Evolutionary conservation across 2,329 filamentous ascomycete genomes (phyloP).

Genomic region (Macrophomina phaseolina): DNA sequence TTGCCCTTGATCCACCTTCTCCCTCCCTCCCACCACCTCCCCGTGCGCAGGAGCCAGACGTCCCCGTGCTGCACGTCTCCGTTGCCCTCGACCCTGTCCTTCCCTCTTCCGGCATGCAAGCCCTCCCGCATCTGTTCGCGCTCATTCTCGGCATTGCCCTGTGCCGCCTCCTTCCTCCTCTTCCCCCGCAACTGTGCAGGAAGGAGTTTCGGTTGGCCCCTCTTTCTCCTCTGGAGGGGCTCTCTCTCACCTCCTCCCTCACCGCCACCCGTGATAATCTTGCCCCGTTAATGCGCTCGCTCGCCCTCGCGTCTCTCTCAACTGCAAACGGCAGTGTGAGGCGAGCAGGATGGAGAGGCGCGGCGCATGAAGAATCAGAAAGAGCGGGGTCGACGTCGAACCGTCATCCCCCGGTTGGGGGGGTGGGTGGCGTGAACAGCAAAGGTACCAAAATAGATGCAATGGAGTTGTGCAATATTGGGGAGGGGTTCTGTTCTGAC

Average conservation of each 20-base stretch:
- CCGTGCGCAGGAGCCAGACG: not conserved
- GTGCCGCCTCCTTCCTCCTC: not conserved
- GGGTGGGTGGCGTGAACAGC: too few relatives aligned
- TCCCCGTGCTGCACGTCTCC: not conserved
- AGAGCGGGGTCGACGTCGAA: too few relatives aligned
- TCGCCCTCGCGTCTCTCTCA: too few relatives aligned
- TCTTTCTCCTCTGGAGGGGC: not conserved
- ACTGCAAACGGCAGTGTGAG: too few relatives aligned
- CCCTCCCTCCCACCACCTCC: not conserved
- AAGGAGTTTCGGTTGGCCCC: not conserved
- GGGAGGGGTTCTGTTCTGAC: too few relatives aligned
- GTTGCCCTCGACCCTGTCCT: not conserved
- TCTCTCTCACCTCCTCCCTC: not conserved
- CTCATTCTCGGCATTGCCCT: not conserved
- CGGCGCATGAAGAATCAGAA: too few relatives aligned
- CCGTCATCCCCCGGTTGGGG: too few relatives aligned
- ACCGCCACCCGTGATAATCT: not conserved
- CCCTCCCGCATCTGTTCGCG: not conserved
- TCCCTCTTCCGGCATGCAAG: not conserved
- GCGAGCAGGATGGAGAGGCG: too few relatives aligned
- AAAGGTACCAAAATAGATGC: too few relatives aligned
- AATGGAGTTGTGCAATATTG: too few relatives aligned
- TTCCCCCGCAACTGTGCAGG: not conserved
- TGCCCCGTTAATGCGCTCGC: too few relatives aligned
- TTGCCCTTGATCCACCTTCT: not conserved